Percentiles rank a stretch among this genome's conserved stretches.
Evolutionary conservation across 371 early-diverging fungal species (phyloP).

Genomic region (Mucor circinelloides): DNA sequence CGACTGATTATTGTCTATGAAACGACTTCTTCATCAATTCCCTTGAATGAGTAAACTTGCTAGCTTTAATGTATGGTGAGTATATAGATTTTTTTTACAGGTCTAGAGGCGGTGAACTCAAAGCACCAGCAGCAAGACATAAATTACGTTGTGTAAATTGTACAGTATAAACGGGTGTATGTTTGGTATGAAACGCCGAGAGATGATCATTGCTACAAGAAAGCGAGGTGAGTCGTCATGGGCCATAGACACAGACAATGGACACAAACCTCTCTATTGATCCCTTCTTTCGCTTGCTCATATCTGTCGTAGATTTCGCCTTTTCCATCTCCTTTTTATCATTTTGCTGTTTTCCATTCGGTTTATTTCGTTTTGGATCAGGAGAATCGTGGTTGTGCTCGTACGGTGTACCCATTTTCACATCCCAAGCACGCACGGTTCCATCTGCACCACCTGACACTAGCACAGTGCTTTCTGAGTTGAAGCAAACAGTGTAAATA

Average conservation of each 20-base stretch:
- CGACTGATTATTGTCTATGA: too few relatives aligned
- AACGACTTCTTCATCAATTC: too few relatives aligned
- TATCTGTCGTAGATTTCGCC: slow-evolving; percentile 24
- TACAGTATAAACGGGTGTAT: slow-evolving; percentile 89
- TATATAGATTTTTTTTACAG: neutral
- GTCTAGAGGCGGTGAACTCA: slow-evolving; percentile 4
- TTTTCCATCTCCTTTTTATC: slow-evolving; percentile 34
- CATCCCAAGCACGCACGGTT: slow-evolving; percentile 96
- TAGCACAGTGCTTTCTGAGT: slow-evolving; percentile 81
- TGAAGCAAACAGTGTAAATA: slow-evolving; percentile 91
- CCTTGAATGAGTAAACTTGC: neutral
- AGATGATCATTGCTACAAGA: slow-evolving; percentile 62
- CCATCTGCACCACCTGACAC: slow-evolving; percentile 92
- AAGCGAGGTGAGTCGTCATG: neutral
- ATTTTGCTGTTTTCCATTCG: slow-evolving; percentile 31
- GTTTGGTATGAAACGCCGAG: slow-evolving; percentile 88
- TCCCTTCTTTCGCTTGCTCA: slow-evolving; percentile 31
- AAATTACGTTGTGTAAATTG: slow-evolving; percentile 93
- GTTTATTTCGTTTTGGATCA: slow-evolving; percentile 35
- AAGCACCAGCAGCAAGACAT: slow-evolving; percentile 73
- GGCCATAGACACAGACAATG: neutral
- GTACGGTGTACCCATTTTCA: slow-evolving; percentile 60
- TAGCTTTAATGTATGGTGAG: neutral
- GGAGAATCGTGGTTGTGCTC: slow-evolving; percentile 3
- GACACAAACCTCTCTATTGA: slow-evolving; percentile 38